A percentile compares a stretch with the other conserved stretches of the same genome.
Evolutionary conservation across 306 rosid species (phyloP).

Genomic region (Fragaria vesca): DNA sequence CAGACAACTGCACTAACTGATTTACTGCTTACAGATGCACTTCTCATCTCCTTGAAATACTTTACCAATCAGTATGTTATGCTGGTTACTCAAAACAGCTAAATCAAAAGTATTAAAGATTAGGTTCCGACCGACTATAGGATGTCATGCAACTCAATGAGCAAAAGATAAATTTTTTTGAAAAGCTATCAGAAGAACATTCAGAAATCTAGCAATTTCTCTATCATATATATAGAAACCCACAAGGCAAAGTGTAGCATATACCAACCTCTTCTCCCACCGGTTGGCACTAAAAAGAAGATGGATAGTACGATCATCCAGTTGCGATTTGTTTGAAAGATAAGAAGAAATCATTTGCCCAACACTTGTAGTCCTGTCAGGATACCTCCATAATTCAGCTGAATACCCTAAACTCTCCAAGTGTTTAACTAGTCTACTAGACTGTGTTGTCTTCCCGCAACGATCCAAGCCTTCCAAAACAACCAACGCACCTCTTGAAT

Average conservation of each 20-base stretch:
- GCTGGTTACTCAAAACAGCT: background rate
- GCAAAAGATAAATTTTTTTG: background rate
- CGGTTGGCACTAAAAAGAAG: slow-evolving; percentile 97
- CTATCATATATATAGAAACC: background rate
- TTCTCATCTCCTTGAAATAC: background rate
- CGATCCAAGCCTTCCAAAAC: slow-evolving; percentile 96
- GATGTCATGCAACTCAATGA: background rate
- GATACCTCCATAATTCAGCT: slow-evolving; percentile 82
- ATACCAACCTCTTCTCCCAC: slow-evolving; percentile 87
- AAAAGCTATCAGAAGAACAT: background rate
- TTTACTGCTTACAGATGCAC: background rate
- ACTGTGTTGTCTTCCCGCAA: slow-evolving; percentile 81
- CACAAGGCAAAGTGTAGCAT: slow-evolving; percentile 2
- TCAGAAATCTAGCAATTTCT: background rate
- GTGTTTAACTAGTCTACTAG: slow-evolving; percentile 53
- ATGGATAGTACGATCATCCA: slow-evolving; percentile 82
- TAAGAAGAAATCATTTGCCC: slow-evolving; percentile 92
- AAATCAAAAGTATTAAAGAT: background rate
- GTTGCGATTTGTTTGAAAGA: slow-evolving; percentile 75
- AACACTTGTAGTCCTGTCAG: slow-evolving; percentile 76
- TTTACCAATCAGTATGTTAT: background rate
- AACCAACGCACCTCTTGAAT: slow-evolving; percentile 62
- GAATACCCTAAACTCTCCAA: slow-evolving; percentile 67
- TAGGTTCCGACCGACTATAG: background rate
- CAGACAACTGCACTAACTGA: background rate